phyloP scores from a whole-genome alignment of 2,329 filamentous ascomycete genomes.

The Keithomyces neogunnii region DNA sequence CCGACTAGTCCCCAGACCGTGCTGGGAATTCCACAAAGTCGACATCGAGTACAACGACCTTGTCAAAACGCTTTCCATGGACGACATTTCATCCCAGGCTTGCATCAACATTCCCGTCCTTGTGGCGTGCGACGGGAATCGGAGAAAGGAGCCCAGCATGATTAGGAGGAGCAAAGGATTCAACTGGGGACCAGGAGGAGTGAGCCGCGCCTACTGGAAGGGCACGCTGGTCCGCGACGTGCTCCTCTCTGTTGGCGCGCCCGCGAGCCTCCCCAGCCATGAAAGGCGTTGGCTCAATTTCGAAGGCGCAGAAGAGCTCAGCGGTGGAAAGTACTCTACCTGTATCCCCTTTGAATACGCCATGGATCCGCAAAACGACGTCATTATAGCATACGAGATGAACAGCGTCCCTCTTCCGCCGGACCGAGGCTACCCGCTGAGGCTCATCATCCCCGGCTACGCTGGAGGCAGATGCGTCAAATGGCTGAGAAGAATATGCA shows the following conservation, averaged over 20 bases:
- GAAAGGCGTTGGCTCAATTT: constrained; percentile 35
- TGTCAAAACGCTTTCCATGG: constrained; percentile 28
- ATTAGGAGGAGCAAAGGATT: constrained; percentile 39
- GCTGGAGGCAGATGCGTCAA: constrained; percentile 37
- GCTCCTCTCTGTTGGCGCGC: constrained; percentile 33
- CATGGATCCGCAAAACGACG: not conserved
- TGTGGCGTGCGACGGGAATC: constrained; percentile 40
- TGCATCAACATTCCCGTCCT: constrained; percentile 38
- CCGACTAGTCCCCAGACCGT: constrained; percentile 37
- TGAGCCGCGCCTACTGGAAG: constrained; percentile 43
- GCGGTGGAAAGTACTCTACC: constrained; percentile 38
- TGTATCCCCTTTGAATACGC: constrained; percentile 38
- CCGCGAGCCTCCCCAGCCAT: constrained; percentile 6
- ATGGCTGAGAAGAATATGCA: constrained; percentile 34
- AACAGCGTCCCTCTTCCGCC: constrained; percentile 30
- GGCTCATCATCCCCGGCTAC: constrained; percentile 32
- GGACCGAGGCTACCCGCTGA: constrained; percentile 37
- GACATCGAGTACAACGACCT: constrained; percentile 32
- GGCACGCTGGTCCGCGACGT: constrained; percentile 34
- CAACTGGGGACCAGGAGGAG: constrained; percentile 35
- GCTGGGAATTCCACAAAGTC: constrained; percentile 40
- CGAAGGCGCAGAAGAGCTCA: constrained; percentile 37
- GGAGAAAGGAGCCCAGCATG: constrained; percentile 44
- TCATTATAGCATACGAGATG: constrained; percentile 26
- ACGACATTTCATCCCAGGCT: constrained; percentile 33